Conservation (phyloP, 352 stramenopile genomes). For the Pythium insidiosum region DNA sequence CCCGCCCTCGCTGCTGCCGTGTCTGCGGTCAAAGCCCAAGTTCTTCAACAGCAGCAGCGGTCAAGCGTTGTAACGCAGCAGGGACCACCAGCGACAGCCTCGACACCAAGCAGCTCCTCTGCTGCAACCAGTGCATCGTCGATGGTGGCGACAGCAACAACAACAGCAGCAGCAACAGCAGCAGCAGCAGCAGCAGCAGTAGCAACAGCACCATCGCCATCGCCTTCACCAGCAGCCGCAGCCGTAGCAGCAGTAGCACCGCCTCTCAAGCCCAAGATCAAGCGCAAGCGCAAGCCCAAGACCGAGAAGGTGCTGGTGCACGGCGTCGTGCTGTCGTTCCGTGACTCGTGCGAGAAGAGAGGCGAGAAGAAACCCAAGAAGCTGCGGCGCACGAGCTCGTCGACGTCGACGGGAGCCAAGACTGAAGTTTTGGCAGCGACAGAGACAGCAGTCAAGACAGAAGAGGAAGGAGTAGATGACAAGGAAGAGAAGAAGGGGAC, state of each 20-base stretch:
- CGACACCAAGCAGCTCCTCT: neutral
- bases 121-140: neutral
- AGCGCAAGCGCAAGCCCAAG: slow-evolving; percentile 34
- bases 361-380: slow-evolving; percentile 53
- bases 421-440: no score
- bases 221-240: no score
- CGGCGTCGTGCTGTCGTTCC: slow-evolving; percentile 32
- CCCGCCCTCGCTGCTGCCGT: no score
- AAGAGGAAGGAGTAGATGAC: no score
- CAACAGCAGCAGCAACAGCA: slow-evolving; percentile 20
- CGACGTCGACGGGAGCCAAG: no score
- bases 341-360: slow-evolving; percentile 53
- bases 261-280: slow-evolving; percentile 7
- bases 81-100: neutral
- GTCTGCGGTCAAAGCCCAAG: no score
- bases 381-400: neutral
- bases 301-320: slow-evolving; percentile 41
- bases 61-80: neutral
- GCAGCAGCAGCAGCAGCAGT: neutral
- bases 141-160: neutral
- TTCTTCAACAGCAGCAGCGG: no score
- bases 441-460: no score
- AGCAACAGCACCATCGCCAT: neutral
- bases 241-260: neutral
- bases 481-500: no score